phyloP scores from a whole-genome alignment of 257 asterid genomes.

The Fraxinus cuspidata region DNA sequence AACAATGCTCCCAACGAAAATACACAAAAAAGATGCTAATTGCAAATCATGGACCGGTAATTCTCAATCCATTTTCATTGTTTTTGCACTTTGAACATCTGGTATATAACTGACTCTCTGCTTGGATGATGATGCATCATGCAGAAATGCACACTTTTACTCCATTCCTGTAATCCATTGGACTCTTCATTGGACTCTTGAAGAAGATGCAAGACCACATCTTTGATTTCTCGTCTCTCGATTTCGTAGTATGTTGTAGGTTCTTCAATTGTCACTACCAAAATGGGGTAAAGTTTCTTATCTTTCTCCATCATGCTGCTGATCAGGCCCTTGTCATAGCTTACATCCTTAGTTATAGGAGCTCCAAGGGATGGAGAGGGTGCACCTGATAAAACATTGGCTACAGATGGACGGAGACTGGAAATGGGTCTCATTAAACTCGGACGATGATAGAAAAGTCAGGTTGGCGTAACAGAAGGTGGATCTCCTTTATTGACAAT shows the following conservation, averaged over 20 bases:
- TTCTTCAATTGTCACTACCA: constrained; percentile 30
- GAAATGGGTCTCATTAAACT: constrained; percentile 24
- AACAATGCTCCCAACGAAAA: background rate
- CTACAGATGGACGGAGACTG: constrained; percentile 21
- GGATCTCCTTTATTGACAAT: constrained; percentile 35
- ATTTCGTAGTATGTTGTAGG: constrained; percentile 21
- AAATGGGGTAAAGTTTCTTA: constrained; percentile 37
- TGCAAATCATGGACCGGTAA: constrained; percentile 39
- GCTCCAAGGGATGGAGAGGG: constrained; percentile 30
- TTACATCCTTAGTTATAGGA: constrained; percentile 43
- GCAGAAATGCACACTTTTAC: constrained; percentile 52
- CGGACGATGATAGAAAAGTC: constrained; percentile 39
- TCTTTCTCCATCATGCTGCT: constrained; percentile 61
- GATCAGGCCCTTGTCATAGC: constrained; percentile 59
- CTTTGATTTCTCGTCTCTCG: constrained; percentile 44
- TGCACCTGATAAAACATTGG: constrained; percentile 18
- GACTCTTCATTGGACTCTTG: constrained; percentile 54
- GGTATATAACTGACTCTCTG: constrained; percentile 35
- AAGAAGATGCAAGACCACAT: constrained; percentile 54
- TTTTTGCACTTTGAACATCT: constrained; percentile 54
- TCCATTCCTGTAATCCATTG: constrained; percentile 65
- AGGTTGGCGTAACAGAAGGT: constrained; percentile 22
- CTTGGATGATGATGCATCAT: constrained; percentile 35
- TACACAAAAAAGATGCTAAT: constrained; percentile 27
- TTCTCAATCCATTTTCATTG: constrained; percentile 58